Conservation (phyloP, 495 filamentous ascomycete genomes). For the Aspergillus baeticus region DNA sequence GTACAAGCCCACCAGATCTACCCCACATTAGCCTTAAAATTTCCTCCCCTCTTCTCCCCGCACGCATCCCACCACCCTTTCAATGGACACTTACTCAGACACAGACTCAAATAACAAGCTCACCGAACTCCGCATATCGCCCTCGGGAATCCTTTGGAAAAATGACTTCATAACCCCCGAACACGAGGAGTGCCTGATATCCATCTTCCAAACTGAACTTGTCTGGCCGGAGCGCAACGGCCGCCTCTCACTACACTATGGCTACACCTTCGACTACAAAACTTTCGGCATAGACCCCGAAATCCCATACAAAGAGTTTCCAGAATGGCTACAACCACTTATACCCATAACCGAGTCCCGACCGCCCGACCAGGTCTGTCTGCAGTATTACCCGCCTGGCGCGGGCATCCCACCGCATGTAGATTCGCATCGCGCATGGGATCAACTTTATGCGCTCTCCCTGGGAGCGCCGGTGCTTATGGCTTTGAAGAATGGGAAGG, state of each 20-base stretch:
- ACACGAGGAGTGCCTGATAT: slow-evolving; percentile 35
- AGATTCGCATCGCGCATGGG: slow-evolving; percentile 37
- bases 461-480: slow-evolving; percentile 38
- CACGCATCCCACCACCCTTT: no score
- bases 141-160: slow-evolving; percentile 33
- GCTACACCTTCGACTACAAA: slow-evolving; percentile 45
- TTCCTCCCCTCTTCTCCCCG: no score
- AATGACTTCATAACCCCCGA: slow-evolving; percentile 32
- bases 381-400: slow-evolving; percentile 43
- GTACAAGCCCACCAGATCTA: no score
- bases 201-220: slow-evolving; percentile 32
- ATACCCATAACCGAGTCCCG: slow-evolving; percentile 36
- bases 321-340: slow-evolving; percentile 36
- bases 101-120: neutral
- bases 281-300: slow-evolving; percentile 40
- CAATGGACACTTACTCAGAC: slow-evolving; percentile 11
- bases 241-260: slow-evolving; percentile 40
- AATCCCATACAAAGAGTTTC: slow-evolving; percentile 40
- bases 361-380: slow-evolving; percentile 41
- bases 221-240: slow-evolving; percentile 38
- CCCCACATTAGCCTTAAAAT: no score
- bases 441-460: slow-evolving; percentile 42
- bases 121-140: slow-evolving; percentile 28
- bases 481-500: slow-evolving; percentile 33
- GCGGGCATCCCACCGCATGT: slow-evolving; percentile 43